Conservation (phyloP, 306 rosid species). For the Hippophae rhamnoides region DNA sequence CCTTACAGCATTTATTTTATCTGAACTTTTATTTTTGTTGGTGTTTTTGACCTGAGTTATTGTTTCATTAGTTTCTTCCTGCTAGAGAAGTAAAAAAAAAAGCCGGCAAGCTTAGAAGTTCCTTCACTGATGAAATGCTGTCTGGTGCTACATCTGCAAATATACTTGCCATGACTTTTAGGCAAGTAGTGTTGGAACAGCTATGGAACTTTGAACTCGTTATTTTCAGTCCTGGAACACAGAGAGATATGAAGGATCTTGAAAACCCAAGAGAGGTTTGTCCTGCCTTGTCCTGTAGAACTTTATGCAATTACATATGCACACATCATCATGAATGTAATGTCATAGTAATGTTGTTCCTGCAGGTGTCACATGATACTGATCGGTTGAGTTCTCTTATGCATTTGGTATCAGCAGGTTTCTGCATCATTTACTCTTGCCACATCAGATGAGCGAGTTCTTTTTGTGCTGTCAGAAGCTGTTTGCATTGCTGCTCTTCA, state of each 20-base stretch:
- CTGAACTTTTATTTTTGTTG: not conserved
- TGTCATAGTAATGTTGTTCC: conserved; percentile 50
- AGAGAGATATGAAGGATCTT: conserved; percentile 72
- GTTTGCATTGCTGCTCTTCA: conserved; percentile 66
- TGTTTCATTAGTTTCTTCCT: conserved; percentile 63
- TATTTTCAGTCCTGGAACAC: conserved; percentile 64
- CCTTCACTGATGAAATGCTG: conserved; percentile 44
- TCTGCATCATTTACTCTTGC: conserved; percentile 59
- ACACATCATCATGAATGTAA: conserved; percentile 39
- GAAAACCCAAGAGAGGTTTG: conserved; percentile 78
- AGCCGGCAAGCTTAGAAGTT: conserved; percentile 59
- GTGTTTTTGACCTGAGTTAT: not conserved
- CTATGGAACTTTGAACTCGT: conserved; percentile 65
- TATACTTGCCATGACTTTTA: conserved; percentile 80
- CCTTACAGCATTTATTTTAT: not conserved
- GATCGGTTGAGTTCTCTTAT: conserved; percentile 84
- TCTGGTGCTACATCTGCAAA: conserved; percentile 43
- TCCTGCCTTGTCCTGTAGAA: conserved; percentile 6
- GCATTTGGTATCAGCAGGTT: conserved; percentile 88
- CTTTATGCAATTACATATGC: conserved; percentile 11
- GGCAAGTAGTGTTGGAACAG: conserved; percentile 79
- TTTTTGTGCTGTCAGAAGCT: conserved; percentile 73
- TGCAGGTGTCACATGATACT: conserved; percentile 93
- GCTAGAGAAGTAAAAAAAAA: conserved; percentile 66
- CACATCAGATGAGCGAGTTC: conserved; percentile 47